Evolutionary conservation across 164 flowering plant genomes (phyloP), one percentile per base, ranked within the genome.

Genomic region (Litsea cubeba): DNA sequence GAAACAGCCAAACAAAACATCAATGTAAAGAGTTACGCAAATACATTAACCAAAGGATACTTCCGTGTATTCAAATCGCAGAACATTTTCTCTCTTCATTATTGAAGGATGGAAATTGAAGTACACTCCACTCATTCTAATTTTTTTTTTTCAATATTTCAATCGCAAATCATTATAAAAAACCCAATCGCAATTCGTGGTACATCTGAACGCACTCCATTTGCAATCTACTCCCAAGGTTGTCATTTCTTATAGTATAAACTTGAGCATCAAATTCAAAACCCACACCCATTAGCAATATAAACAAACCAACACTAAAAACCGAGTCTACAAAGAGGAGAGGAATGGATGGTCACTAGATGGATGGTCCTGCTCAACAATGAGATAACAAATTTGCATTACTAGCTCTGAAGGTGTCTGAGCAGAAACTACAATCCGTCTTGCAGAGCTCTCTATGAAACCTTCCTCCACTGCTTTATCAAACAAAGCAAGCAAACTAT

Each of bases 381-480:
- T 3, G 5, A 30, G 32, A 30, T 30, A 30, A 30, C 5, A 30
- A 30, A 84, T 78, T 58, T 57, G 80, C 62, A 76, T 60, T n/a
- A 86, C 49, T 6, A 88, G 73, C 65, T 86, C 91, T 71, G 17
- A 14, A 32, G 91, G 77, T 25, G 79, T 81, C 24, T 68, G 62
- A 0, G 89, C 83, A 26, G 89, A 80, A 51, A 86, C 75, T 26
- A 86, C 76, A 69, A 85, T 86, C 23, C 76, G 72, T 50, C 87
- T 76, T 2, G 81, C 85, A 62, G 80, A 73, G 58, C 81, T 76
- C 18, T 74, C 77, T 35, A 88, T 82, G 62, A 88, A 88, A 18
- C 91, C 89, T 70, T 86, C 88, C 76, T 86, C 87, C 3, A 86
- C 89, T 10, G 84, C 88, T 78, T 85, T 88, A 73, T 86, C 89